phyloP scores from a whole-genome alignment of 371 early-diverging fungal species.

The Haplosporangium sp. region DNA sequence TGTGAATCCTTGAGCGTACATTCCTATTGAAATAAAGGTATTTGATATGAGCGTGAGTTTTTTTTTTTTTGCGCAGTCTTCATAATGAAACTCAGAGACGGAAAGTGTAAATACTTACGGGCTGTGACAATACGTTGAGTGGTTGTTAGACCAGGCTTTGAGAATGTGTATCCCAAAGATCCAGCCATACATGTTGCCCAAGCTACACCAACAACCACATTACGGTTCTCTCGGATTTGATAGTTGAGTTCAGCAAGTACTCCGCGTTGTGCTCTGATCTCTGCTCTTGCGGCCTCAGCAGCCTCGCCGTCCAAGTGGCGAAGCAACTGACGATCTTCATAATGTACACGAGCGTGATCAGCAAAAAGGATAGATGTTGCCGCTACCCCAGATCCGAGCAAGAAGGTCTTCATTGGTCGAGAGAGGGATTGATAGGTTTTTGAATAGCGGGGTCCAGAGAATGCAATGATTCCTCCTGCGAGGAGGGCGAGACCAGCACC shows the following conservation, averaged over 20 bases:
- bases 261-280: constrained; percentile 54
- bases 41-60: not conserved
- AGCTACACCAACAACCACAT: constrained; percentile 69
- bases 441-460: constrained; percentile 37
- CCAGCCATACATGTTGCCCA: constrained; percentile 79
- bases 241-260: constrained; percentile 39
- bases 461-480: constrained; percentile 36
- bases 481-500: constrained; percentile 55
- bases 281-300: constrained; percentile 48
- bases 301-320: constrained; percentile 53
- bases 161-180: constrained; percentile 73
- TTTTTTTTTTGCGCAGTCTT: constrained; percentile 1
- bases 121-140: constrained; percentile 84
- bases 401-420: constrained; percentile 46
- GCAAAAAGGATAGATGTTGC: constrained; percentile 46
- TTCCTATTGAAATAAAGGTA: constrained; percentile 17
- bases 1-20: constrained; percentile 57
- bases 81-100: not conserved
- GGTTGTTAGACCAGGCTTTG: constrained; percentile 73
- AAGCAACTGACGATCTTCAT: constrained; percentile 53
- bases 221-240: constrained; percentile 61
- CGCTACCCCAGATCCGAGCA: constrained; percentile 45
- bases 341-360: constrained; percentile 55
- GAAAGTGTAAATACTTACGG: constrained; percentile 65
- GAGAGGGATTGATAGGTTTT: constrained; percentile 38